Evolutionary conservation across 176 grass and related monocot genomes (phyloP), one percentile per base, ranked within the genome.

Genomic region (Phragmites australis): DNA sequence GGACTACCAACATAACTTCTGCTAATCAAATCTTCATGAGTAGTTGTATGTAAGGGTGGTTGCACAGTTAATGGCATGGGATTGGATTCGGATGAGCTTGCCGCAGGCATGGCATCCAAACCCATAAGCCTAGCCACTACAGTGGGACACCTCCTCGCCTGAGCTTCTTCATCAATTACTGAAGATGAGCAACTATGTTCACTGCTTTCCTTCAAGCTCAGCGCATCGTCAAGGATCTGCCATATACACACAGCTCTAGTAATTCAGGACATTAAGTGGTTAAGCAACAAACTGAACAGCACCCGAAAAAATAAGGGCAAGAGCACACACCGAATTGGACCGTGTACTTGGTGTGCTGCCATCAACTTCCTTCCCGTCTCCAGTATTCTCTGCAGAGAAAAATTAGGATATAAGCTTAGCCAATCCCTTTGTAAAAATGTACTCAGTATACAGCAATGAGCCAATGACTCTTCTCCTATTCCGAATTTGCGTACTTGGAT

Each of bases 111-210:
- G 16, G 88, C 91, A 59, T 95, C 86, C 86, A 99, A 84, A 79
- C 96, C 96, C 96, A 99, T 95, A 79, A 99, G 90, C 78, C 93
- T 84, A 44, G 92, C 92, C 22, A 99, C 96, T 2, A 95, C 92
- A 46, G 92, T 89, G 12, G 93, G 86, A 48, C 84, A 67, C 58
- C 72, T 91, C 57, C 67, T 84, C 2, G 19, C 40, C 68, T 54
- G 86, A 75, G 78, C 78, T 89, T 93, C 92, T 52, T 89, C 88
- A 40, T 93, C 92, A n/a, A 79, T 68, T 1, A 88, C 86, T 30
- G 96, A 99, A 62, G 90, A 95, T 23, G 92, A 77, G 48, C 81
- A 93, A 29, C 89, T 91, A 48, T 87, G 87, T 9, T 94, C 91
- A 27, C 88, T 91, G 67, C 83, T 93, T 81, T 81, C 90, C 74